Conservation (phyloP, 192 early-diverging fungal species). For the Backusella sp. region DNA sequence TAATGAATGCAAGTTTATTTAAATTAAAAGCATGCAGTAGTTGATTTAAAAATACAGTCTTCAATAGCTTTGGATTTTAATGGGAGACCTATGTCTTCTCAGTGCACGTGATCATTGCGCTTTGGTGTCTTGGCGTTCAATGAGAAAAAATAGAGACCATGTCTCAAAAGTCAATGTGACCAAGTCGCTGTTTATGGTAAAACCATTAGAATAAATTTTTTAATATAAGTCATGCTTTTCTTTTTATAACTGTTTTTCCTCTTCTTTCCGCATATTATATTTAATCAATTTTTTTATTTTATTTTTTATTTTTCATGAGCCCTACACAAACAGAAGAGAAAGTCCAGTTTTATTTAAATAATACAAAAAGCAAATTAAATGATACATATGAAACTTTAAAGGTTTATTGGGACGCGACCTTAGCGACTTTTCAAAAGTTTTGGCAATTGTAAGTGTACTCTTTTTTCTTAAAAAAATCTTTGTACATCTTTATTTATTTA, state of each 20-base stretch:
- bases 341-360: not conserved
- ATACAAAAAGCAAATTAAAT: slow-evolving; percentile 3
- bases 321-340: not conserved
- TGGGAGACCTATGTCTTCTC: not conserved
- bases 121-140: not conserved
- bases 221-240: slow-evolving; percentile 6
- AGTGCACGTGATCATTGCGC: not conserved
- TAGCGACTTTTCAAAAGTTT: slow-evolving; percentile 1
- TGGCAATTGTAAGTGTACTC: not conserved
- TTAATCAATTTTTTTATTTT: not conserved
- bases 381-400: slow-evolving; percentile 2
- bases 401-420: not conserved
- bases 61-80: not conserved
- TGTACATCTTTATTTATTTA: not conserved
- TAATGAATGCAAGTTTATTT: not conserved
- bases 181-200: slow-evolving; percentile 2
- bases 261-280: not conserved
- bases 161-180: slow-evolving; percentile 4
- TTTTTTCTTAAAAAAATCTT: not conserved
- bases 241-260: not conserved
- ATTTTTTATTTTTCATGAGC: not conserved
- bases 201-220: not conserved
- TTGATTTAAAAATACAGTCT: not conserved
- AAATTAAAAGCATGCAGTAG: not conserved
- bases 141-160: not conserved